Conservation (phyloP, 257 asterid species). For the Galeopsis tetrahit region DNA sequence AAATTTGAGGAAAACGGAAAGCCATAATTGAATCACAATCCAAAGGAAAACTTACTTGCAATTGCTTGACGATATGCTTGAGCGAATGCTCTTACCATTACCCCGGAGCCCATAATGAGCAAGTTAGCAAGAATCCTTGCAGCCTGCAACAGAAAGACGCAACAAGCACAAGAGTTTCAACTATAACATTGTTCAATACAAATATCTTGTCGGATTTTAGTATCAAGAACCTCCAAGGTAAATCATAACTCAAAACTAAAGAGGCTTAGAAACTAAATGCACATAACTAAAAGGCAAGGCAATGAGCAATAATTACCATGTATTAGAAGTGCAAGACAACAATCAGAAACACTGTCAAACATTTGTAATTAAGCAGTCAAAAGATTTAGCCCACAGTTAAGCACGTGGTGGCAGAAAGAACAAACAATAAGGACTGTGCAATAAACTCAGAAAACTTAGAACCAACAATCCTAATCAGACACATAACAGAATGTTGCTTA, state of each 20-base stretch:
- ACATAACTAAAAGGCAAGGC: neutral
- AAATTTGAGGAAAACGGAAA: neutral
- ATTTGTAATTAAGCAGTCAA: neutral
- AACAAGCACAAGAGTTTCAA: conserved; percentile 15
- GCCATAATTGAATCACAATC: neutral
- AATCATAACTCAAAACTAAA: neutral
- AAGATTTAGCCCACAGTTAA: neutral
- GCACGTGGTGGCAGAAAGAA: neutral
- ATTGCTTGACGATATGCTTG: conserved; percentile 86
- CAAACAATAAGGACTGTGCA: too few species aligned
- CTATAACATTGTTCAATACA: neutral
- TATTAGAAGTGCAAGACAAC: neutral
- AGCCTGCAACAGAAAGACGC: conserved; percentile 49
- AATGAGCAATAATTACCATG: neutral
- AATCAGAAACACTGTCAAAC: neutral
- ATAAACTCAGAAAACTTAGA: neutral
- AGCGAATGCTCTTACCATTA: conserved; percentile 62
- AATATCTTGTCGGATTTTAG: neutral
- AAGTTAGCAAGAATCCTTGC: conserved; percentile 64
- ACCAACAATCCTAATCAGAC: neutral
- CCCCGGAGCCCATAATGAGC: conserved; percentile 66
- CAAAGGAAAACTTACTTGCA: conserved; percentile 51
- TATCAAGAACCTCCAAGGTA: neutral
- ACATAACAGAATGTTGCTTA: neutral
- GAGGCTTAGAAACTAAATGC: neutral